Percentiles rank a stretch among this genome's conserved stretches.
These are phyloP conservation scores for Dendrothele bispora DNA, from an alignment of 768 basidiomycete species.

Conservation along the genomic window DNA sequence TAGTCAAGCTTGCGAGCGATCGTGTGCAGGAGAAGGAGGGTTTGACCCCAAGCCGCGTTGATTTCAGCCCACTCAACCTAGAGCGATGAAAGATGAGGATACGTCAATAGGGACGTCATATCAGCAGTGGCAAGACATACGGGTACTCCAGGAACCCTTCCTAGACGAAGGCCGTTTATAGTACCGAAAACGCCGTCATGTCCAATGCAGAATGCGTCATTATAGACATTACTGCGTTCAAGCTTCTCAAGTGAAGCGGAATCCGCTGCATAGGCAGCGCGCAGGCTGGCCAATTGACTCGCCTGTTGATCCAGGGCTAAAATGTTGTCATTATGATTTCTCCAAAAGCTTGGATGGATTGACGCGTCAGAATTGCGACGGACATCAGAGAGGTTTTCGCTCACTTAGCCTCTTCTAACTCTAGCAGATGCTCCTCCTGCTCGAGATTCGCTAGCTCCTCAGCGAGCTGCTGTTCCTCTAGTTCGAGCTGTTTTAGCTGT, in stretches of 20 bases:
- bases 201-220: conserved; percentile 93
- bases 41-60: conserved; percentile 98
- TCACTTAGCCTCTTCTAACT: conserved; percentile 81
- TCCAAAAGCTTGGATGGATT: conserved; percentile 68
- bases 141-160: conserved; percentile 81
- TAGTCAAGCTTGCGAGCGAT: conserved; percentile 91
- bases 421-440: conserved; percentile 74
- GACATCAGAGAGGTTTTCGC: conserved; percentile 26
- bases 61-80: conserved; percentile 98
- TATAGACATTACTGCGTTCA: conserved; percentile 92
- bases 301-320: conserved; percentile 63
- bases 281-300: conserved; percentile 67
- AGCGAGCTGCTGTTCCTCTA: conserved; percentile 74
- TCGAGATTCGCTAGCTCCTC: conserved; percentile 71
- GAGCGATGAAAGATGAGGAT: conserved; percentile 13
- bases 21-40: conserved; percentile 86
- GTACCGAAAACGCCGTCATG: conserved; percentile 95
- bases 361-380: neutral
- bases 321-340: conserved; percentile 71
- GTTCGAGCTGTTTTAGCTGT: conserved; percentile 74
- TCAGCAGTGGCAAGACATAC: conserved; percentile 49
- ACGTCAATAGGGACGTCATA: neutral
- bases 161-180: conserved; percentile 94
- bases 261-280: conserved; percentile 78
- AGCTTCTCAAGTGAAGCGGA: conserved; percentile 78